Percentiles rank a stretch among this genome's conserved stretches.
Conservation (phyloP, 306 rosid genomes). For the Sicyos edulis region DNA sequence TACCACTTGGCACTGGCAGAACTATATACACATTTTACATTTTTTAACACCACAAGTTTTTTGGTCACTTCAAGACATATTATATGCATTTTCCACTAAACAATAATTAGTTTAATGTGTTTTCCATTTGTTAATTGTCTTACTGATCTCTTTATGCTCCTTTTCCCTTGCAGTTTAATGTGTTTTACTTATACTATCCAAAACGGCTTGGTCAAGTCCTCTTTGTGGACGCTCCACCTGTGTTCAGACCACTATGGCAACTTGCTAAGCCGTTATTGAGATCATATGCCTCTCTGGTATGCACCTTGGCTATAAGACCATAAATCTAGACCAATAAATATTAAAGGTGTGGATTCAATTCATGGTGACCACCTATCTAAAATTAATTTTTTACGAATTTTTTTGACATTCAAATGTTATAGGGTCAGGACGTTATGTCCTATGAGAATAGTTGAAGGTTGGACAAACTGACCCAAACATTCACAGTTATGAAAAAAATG, state of each 20-base stretch:
- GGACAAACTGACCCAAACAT: too few relatives aligned
- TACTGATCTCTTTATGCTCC: conserved; percentile 18
- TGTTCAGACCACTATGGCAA: conserved; percentile 86
- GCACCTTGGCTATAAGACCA: conserved; percentile 3
- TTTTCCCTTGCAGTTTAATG: conserved; percentile 69
- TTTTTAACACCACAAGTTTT: conserved; percentile 1
- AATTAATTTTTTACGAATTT: too few relatives aligned
- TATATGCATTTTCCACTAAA: too few relatives aligned
- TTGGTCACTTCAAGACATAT: not conserved
- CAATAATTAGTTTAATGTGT: too few relatives aligned
- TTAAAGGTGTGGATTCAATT: too few relatives aligned
- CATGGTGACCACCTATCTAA: too few relatives aligned
- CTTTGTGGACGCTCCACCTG: conserved; percentile 81
- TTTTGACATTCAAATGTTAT: too few relatives aligned
- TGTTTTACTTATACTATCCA: conserved; percentile 79
- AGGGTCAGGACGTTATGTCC: too few relatives aligned
- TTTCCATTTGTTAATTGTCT: not conserved
- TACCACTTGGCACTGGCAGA: not conserved
- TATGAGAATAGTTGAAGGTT: too few relatives aligned
- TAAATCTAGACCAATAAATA: not conserved
- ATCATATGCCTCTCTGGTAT: conserved; percentile 80
- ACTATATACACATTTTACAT: not conserved
- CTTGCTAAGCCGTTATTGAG: conserved; percentile 69
- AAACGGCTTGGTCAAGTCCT: conserved; percentile 71
- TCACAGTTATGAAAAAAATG: too few relatives aligned